Evolutionary conservation across 352 stramenopile species (phyloP).

Genomic region (Pelagophyceae sp.): DNA sequence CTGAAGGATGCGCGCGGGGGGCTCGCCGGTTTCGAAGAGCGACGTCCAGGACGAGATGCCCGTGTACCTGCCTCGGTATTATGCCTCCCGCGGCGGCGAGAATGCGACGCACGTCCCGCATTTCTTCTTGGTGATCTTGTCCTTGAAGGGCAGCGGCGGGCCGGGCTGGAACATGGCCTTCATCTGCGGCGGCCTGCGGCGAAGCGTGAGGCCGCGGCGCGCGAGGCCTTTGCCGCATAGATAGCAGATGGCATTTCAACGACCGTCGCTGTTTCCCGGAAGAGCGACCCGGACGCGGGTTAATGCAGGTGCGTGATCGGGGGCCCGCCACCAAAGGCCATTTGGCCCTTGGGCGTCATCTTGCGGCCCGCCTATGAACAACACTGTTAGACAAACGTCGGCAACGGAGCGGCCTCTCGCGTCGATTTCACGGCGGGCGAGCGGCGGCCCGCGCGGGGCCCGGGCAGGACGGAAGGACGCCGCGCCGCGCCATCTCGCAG

Average conservation of each 20-base stretch:
- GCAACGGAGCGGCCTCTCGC: no score
- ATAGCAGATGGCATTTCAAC: no score
- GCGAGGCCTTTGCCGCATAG: no score
- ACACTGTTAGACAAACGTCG: no score
- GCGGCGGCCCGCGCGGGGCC: no score
- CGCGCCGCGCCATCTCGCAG: no score
- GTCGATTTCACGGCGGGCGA: no score
- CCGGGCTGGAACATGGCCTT: slow-evolving; percentile 39
- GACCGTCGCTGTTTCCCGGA: no score
- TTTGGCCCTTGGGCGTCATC: slow-evolving; percentile 49
- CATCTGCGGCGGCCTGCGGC: slow-evolving; percentile 1
- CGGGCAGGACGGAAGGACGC: no score
- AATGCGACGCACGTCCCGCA: slow-evolving; percentile 13
- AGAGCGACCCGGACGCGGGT: not conserved
- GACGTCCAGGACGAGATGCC: slow-evolving; percentile 24
- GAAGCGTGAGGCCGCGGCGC: no score
- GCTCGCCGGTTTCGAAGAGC: slow-evolving; percentile 36
- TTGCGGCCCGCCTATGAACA: slow-evolving; percentile 35
- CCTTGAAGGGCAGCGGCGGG: slow-evolving; percentile 24
- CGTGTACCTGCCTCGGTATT: slow-evolving; percentile 9
- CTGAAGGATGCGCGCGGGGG: slow-evolving; percentile 29
- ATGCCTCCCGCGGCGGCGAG: slow-evolving; percentile 9
- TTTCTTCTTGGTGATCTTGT: not conserved
- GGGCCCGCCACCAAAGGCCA: slow-evolving; percentile 32
- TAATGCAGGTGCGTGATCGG: slow-evolving; percentile 20